Evolutionary conservation across 768 basidiomycete species (phyloP), one percentile per base, ranked within the genome.

Genomic region (Pleurotus eryngii): DNA sequence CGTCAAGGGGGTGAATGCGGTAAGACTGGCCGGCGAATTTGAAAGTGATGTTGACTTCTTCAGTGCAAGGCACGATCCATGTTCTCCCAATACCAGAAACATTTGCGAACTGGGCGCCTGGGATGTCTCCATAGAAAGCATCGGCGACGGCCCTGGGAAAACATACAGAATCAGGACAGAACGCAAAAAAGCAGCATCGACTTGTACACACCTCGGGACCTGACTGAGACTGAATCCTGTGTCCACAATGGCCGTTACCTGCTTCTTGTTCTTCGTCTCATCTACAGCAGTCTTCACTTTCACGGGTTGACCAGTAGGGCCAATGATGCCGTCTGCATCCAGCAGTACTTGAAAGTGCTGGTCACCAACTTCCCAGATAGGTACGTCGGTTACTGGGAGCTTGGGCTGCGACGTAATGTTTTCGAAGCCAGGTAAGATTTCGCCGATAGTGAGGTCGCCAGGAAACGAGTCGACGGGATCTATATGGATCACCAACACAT

Each of bases 1-100:
- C 53, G 46, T 69, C 68, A 18, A 69, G 55, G 5, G 68, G 67
- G 37, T 65, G 65, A 18, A 69, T 57, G 5, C 64, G 63, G 46
- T 56, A 59, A 3, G 38, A 54, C n/a, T 51, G 45, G 12, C 63
- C 64, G n/a, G 60, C 61, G 35, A 69, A 57, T 22, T 56, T 54
- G 57, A 69, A 61, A 17, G 62, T 45, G 30, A 67, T 45, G 55
- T 63, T 65, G 18, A 68, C 46, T 54, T 65, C 64, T 37, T 61
- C 57, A 12, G 50, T 57, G 50, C 68, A 69, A 17, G 68, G 68
- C 18, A 68, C 57, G 27, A 17, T 46, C 51, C 51, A 54, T n/a
- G 51, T 54, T 12, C 42, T 18, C 18, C 51, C 51, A 24, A 57
- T 61, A 39, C 49, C 38, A 17, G 37, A 15, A 26, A 46, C 46